Evolutionary conservation across 163 green algal species (phyloP).

Genomic region (Scenedesmus sp.): DNA sequence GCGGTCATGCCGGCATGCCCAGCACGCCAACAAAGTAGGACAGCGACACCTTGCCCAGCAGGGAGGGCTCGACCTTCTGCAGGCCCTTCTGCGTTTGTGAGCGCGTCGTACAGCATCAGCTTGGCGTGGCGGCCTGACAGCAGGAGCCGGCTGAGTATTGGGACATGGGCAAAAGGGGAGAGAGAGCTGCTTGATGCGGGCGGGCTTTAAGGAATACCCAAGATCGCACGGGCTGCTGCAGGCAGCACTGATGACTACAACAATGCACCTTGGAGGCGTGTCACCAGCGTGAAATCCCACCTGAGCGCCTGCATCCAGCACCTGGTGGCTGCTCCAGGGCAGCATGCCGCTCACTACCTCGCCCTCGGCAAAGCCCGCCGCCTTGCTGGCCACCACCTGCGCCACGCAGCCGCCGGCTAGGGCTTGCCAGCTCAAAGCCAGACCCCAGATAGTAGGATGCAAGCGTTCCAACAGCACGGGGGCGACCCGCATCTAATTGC

Average conservation of each 20-base stretch:
- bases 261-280: background rate
- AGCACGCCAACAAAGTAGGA: conserved; percentile 53
- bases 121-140: background rate
- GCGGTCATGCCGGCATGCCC: conserved; percentile 58
- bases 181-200: too few species aligned
- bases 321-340: conserved; percentile 31
- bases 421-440: conserved; percentile 46
- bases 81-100: background rate
- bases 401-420: conserved; percentile 10
- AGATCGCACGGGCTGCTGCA: background rate
- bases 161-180: too few species aligned
- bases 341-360: conserved; percentile 44
- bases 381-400: conserved; percentile 16
- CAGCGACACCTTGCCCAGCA: conserved; percentile 54
- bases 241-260: too few species aligned
- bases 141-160: background rate
- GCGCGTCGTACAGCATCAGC: background rate
- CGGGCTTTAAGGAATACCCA: too few species aligned
- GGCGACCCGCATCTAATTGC: too few species aligned
- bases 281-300: background rate
- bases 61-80: conserved; percentile 1
- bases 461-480: too few species aligned
- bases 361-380: conserved; percentile 11
- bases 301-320: conserved; percentile 17
- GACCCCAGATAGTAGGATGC: too few species aligned